Evolutionary conservation across 2,329 filamentous ascomycete species (phyloP).

Genomic region (Remersonia thermophila): DNA sequence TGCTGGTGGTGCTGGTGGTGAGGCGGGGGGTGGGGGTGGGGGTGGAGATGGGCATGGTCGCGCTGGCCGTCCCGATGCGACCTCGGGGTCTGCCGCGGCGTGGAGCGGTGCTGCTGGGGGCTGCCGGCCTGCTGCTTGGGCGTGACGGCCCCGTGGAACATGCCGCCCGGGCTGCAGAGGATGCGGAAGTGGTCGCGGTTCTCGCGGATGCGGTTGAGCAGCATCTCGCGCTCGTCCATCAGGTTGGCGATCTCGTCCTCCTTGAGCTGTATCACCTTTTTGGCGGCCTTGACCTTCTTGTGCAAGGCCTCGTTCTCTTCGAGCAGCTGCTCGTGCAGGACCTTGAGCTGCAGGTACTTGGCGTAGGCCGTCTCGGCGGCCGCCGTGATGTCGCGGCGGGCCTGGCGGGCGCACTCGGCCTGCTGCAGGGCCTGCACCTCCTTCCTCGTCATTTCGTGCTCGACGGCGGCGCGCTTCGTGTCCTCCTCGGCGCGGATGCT

Average conservation of each 20-base stretch:
- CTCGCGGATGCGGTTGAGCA: slow-evolving; percentile 75
- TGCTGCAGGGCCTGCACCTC: slow-evolving; percentile 76
- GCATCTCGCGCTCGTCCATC: slow-evolving; percentile 62
- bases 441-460: slow-evolving; percentile 80
- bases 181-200: slow-evolving; percentile 78
- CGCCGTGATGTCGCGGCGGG: slow-evolving; percentile 39
- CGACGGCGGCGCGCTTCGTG: slow-evolving; percentile 75
- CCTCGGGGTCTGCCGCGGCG: slow-evolving; percentile 40
- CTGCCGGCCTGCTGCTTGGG: slow-evolving; percentile 39
- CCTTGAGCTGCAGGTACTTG: slow-evolving; percentile 50
- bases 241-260: slow-evolving; percentile 60
- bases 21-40: too few relatives aligned
- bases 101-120: slow-evolving; percentile 34
- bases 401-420: slow-evolving; percentile 56
- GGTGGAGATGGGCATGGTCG: too few relatives aligned
- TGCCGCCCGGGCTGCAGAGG: slow-evolving; percentile 62
- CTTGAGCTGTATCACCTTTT: slow-evolving; percentile 65
- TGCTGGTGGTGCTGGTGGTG: too few relatives aligned
- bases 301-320: slow-evolving; percentile 53
- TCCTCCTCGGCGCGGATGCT: slow-evolving; percentile 75
- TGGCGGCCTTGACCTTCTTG: slow-evolving; percentile 57
- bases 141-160: slow-evolving; percentile 50
- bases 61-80: slow-evolving; percentile 31
- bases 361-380: slow-evolving; percentile 40
- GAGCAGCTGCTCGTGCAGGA: slow-evolving; percentile 52